Base-by-base conservation (phyloP, 805 yeast species). In the Metschnikowia santaceciliae region DNA sequence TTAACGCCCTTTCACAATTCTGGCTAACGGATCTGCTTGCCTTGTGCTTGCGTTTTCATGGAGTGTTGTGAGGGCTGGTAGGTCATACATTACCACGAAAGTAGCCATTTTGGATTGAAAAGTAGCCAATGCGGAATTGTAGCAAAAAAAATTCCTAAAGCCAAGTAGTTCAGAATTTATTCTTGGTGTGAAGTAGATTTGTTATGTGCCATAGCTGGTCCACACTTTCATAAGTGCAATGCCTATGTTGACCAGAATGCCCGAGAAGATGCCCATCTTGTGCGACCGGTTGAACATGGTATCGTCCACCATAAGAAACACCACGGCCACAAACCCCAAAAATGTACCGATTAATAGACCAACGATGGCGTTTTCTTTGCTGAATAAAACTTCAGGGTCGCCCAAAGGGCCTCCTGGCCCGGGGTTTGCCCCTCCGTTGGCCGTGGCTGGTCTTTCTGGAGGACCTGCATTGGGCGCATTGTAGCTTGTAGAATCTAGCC, bases 291-390 rank as follows among this genome's bases (percentile, higher is more conserved):
- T 80, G 60, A 89, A 84, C 43, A 84, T 64, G 3, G 80, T 71
- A 54, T 84, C 83, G 57, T 83, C 79, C 53, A 78, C 79, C 50
- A 85, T 56, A 39, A 90, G 63, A 48, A 90, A 78, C 17, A 90
- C 64, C 7, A 66, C 38, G 5, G 89, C 83, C 49, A 86, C 70
- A 0, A 86, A 79, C 0, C 97, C 97, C 30, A 89, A 69, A 47
- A 85, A 80, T 54, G 85, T 82, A 0, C 97, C 97, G 10, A 87
- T 68, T 30, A 83, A 63, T 2, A 88, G 77, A 2, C 95, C 96
- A 32, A 87, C 54, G 33, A 89, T 67, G 42, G 89, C 70, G 60
- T 86, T 92, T 53, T 79, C 82, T 58, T 87, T 87, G 11, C 70
- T 44, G 26, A 44, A 44, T 7, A 23, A 34, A 6, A 36, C 26